Evolutionary conservation across 176 grass and related monocot species (phyloP), one percentile per base, ranked within the genome.

Genomic region (Rhynchospora breviuscula): DNA sequence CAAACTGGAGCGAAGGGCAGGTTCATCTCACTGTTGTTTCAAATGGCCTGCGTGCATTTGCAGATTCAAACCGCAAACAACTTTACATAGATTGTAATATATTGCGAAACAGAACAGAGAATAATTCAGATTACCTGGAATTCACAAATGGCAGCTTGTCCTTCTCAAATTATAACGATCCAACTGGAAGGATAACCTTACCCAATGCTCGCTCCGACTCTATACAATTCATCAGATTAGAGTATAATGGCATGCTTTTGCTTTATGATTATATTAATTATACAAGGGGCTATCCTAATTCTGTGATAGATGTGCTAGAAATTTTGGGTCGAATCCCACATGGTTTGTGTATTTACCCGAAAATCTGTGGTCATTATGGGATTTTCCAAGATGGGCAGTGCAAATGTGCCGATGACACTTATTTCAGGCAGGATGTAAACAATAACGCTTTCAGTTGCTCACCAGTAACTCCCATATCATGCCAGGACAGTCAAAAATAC

Each of bases 231-330:
- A 85, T 92, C 69, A 87, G 88, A 47, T 57, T 87, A 8, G 85
- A 90, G 47, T 23, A 17, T 17, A 85, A 87, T 12, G 88, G 90
- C 8, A 81, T 87, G 40, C 71, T 92, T 1, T 89, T 54, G 88
- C 11, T 92, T 44, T 92, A 85, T 0, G 85, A 89, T 47, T 87
- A 78, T 78, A 59, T 63, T 19, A 29, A 29, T 29, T 29, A 29
- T 29, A 29, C 26, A 29, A 29, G 26, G 26, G 26, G 26, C 26
- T 29, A 29, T 29, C 26, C 26, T 29, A 29, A 29, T 29, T 29
- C 26, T 29, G 26, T 29, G 26, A 29, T 63, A 25, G 61, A 63
- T 63, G 61, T 63, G 61, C 61, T 63, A 25, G 5, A 5, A 21
- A 6, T 10, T 8, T 29, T 66, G 25, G 7, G 10, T 6, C 12